Conservation (phyloP, 2,329 filamentous ascomycete species). For the Colletotrichum sp. region DNA sequence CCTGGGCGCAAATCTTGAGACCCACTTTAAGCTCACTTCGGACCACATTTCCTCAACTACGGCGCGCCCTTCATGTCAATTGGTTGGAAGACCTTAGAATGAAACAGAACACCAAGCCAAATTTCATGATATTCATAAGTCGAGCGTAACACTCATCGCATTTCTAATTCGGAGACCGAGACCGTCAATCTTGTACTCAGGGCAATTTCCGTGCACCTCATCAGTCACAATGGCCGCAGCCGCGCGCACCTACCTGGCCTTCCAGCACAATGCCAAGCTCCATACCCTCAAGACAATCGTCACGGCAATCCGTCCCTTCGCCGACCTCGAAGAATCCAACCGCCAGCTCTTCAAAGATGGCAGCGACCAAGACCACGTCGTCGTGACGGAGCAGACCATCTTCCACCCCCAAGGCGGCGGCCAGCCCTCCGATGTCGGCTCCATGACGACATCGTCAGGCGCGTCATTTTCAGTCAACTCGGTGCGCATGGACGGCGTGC, state of each 20-base stretch:
- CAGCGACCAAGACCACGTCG: constrained; percentile 54
- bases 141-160: rapidly evolving
- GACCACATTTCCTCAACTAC: not conserved
- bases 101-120: not conserved
- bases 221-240: constrained; percentile 17
- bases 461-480: constrained; percentile 56
- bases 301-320: constrained; percentile 52
- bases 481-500: constrained; percentile 59
- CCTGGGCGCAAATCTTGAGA: not conserved
- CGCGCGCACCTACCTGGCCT: constrained; percentile 46
- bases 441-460: constrained; percentile 45
- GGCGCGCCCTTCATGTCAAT: constrained; percentile 5
- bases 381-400: constrained; percentile 70
- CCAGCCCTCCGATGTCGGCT: constrained; percentile 72
- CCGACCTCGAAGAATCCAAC: constrained; percentile 54
- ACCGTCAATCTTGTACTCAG: not conserved
- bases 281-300: constrained; percentile 48
- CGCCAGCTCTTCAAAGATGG: constrained; percentile 64
- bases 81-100: not conserved
- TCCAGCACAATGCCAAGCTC: constrained; percentile 48
- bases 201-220: not conserved
- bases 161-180: not conserved
- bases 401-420: constrained; percentile 80
- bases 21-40: not conserved
- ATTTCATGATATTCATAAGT: not conserved